phyloP scores from a whole-genome alignment of 352 stramenopile genomes.

The Globisporangium paddicum region DNA sequence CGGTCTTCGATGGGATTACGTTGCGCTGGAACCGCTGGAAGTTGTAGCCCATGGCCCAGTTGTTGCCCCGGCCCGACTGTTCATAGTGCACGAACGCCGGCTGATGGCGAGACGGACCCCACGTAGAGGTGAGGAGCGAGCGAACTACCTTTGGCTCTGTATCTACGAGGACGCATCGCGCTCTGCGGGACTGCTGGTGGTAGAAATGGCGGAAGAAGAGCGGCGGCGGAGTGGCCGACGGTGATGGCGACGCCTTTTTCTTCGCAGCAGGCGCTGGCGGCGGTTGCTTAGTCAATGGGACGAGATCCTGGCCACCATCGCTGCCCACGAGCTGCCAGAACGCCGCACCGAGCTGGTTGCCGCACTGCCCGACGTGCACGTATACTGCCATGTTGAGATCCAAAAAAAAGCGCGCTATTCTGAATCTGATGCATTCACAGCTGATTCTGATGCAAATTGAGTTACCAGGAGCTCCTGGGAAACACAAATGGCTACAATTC shows the following conservation, averaged over 20 bases:
- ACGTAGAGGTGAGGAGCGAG: constrained; percentile 14
- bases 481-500: too few relatives aligned
- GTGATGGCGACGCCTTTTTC: neutral
- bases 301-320: neutral
- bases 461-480: too few relatives aligned
- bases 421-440: neutral
- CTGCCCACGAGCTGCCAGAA: constrained; percentile 48
- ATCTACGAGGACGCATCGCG: constrained; percentile 74
- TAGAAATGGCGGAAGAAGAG: constrained; percentile 41
- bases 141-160: constrained; percentile 73
- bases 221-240: neutral
- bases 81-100: constrained; percentile 53
- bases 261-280: neutral
- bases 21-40: constrained; percentile 37
- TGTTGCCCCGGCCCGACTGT: constrained; percentile 78
- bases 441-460: neutral
- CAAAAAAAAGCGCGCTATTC: neutral
- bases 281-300: neutral
- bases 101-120: constrained; percentile 14
- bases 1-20: constrained; percentile 20
- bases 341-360: constrained; percentile 69
- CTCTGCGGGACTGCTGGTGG: constrained; percentile 30
- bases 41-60: constrained; percentile 88
- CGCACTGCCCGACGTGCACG: constrained; percentile 75
- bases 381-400: constrained; percentile 40